Evolutionary conservation across 495 filamentous ascomycete genomes (phyloP).

Genomic region (Trichoderma orchidacearum): DNA sequence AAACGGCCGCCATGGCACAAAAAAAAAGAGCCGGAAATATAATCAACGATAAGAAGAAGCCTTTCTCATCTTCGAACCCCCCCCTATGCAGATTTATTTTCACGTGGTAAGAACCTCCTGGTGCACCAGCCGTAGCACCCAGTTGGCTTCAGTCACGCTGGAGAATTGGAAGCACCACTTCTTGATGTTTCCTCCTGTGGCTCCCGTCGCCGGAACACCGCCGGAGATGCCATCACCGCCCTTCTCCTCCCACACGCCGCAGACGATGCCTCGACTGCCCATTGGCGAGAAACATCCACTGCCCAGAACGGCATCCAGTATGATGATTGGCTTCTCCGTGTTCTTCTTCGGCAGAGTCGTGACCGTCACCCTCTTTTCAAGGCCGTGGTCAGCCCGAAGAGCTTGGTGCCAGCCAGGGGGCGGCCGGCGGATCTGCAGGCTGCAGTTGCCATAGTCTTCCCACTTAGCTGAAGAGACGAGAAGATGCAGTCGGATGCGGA

Average conservation of each 20-base stretch:
- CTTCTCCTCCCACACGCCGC: slow-evolving; percentile 75
- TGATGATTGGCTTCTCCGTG: slow-evolving; percentile 48
- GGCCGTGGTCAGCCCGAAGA: slow-evolving; percentile 33
- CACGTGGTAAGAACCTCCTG: slow-evolving; percentile 19
- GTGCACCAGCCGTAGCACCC: slow-evolving; percentile 31
- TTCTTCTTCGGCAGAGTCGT: slow-evolving; percentile 35
- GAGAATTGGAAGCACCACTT: slow-evolving; percentile 73
- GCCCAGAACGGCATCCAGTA: slow-evolving; percentile 74
- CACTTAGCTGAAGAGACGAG: slow-evolving; percentile 67
- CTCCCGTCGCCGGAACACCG: slow-evolving; percentile 51
- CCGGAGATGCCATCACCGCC: slow-evolving; percentile 57
- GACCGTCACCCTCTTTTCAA: slow-evolving; percentile 76
- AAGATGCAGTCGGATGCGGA: slow-evolving; percentile 72
- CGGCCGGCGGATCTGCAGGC: slow-evolving; percentile 66
- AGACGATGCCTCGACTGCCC: slow-evolving; percentile 69
- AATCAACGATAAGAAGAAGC: background rate
- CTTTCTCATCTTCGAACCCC: background rate
- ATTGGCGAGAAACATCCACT: slow-evolving; percentile 75
- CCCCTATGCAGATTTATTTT: background rate
- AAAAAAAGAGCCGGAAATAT: background rate
- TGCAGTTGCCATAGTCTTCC: slow-evolving; percentile 79
- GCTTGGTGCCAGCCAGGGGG: slow-evolving; percentile 40
- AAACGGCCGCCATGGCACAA: background rate
- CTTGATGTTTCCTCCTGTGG: slow-evolving; percentile 53
- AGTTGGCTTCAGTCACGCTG: slow-evolving; percentile 24